Base-by-base conservation (phyloP, 805 yeast species). In the Candida nitratophila region DNA sequence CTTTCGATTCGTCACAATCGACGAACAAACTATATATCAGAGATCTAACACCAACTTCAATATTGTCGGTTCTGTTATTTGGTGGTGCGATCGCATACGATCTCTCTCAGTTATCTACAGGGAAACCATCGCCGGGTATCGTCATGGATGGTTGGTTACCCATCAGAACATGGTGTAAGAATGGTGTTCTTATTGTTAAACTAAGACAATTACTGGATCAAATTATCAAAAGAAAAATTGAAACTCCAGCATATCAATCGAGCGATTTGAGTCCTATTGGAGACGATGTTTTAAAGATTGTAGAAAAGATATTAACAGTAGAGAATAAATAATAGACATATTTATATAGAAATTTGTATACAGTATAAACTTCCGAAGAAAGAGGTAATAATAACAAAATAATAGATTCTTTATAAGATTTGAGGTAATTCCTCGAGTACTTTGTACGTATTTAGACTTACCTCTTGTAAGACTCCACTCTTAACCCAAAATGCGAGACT, bases 111-210 rank as follows among this genome's bases (percentile, higher is more conserved):
- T 50, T 66, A 11, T 48, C 61, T 29, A 60, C 71, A 0, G 66
- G 74, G 1, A 71, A 67, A 35, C 72, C 80, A 4, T 76, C 89
- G 0, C 95, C 96, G 0, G 97, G 97, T 20, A 76, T 93, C 31
- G 79, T 88, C 9, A 66, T 91, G 44, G 96, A 87, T 52, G 73
- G 74, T n/a, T 90, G 98, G 97, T 64, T 87, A 30, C 95, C 96
- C 0, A 73, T 91, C 12, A 72, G 86, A 48, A 87, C 96, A 1
- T 91, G 97, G 97, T 84, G 96, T 50, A 86, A 93, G 51, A 87
- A 90, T 54, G 98, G 90, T 1, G 96, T 91, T 2, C 65, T 91
- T 39, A 73, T 90, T 27, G 84, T 86, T 46, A 78, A 83, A 46
- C 64, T 91, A 44, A 68, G 95, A 53, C 56, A 64, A 11, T 59